phyloP scores from a whole-genome alignment of 202 grass and related monocot genomes.

The Dendrocalamus latiflorus region DNA sequence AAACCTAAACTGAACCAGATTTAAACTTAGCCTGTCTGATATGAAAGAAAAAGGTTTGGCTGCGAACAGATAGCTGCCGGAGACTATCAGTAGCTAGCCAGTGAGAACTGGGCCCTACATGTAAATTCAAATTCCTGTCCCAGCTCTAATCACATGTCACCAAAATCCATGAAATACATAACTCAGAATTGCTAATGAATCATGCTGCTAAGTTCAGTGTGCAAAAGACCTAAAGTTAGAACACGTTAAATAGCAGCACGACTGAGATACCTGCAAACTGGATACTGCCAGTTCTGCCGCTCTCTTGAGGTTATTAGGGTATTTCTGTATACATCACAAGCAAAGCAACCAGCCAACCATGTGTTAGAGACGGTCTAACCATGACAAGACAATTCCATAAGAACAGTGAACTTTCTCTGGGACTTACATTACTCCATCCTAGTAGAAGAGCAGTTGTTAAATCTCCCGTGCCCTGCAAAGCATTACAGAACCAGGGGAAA shows the following conservation, averaged over 20 bases:
- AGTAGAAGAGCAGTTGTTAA: slow-evolving; percentile 82
- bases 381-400: neutral
- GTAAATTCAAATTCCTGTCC: no score
- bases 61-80: no score
- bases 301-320: slow-evolving; percentile 75
- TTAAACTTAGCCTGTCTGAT: no score
- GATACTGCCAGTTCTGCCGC: no score
- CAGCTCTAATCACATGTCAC: no score
- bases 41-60: no score
- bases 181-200: neutral
- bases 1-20: no score
- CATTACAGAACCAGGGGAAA: slow-evolving; percentile 13
- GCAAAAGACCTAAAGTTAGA: neutral
- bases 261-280: no score
- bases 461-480: slow-evolving; percentile 88
- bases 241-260: neutral
- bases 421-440: slow-evolving; percentile 97
- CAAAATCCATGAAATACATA: no score
- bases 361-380: neutral
- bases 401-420: neutral
- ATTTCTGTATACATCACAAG: slow-evolving; percentile 59
- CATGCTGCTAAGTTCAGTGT: neutral
- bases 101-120: no score
- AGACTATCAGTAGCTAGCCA: no score
- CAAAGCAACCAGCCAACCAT: slow-evolving; percentile 18